phyloP scores from a whole-genome alignment of 2,329 filamentous ascomycete genomes.

The Camillea tinctor region DNA sequence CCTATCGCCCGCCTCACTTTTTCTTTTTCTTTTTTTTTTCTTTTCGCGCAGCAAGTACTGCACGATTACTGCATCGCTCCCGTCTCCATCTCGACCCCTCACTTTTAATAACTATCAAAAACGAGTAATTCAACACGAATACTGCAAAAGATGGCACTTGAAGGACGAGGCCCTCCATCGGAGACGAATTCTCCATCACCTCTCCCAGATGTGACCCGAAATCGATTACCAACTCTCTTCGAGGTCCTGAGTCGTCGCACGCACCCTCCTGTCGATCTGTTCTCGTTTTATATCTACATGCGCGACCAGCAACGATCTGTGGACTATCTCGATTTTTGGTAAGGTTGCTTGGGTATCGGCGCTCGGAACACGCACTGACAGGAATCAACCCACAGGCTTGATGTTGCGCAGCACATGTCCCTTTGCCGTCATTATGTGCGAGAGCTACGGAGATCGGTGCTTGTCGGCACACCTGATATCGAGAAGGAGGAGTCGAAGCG shows the following conservation, averaged over 20 bases:
- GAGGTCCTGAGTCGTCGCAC: constrained; percentile 93
- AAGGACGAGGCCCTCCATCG: constrained; percentile 18
- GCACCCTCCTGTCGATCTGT: constrained; percentile 92
- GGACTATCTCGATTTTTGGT: constrained; percentile 99
- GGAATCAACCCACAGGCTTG: constrained; percentile 67
- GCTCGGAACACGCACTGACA: constrained; percentile 14
- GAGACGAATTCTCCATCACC: constrained; percentile 48
- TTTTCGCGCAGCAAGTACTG: background rate
- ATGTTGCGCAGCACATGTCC: constrained; percentile 98
- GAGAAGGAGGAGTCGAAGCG: constrained; percentile 79
- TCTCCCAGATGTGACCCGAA: constrained; percentile 63
- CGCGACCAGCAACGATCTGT: constrained; percentile 96
- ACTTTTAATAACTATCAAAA: background rate
- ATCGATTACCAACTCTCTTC: constrained; percentile 89
- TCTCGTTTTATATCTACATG: constrained; percentile 99
- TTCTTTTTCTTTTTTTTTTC: too few relatives aligned
- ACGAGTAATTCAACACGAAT: background rate
- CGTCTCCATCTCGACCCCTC: background rate
- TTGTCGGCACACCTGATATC: constrained; percentile 88
- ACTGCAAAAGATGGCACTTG: constrained; percentile 37
- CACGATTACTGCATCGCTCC: too few relatives aligned
- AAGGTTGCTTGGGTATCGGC: constrained; percentile 32
- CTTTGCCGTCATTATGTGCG: constrained; percentile 96
- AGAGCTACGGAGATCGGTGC: constrained; percentile 87
- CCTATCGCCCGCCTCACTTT: background rate